Conservation (phyloP, 345 rosid species). For the Pugionium dolabratum region DNA sequence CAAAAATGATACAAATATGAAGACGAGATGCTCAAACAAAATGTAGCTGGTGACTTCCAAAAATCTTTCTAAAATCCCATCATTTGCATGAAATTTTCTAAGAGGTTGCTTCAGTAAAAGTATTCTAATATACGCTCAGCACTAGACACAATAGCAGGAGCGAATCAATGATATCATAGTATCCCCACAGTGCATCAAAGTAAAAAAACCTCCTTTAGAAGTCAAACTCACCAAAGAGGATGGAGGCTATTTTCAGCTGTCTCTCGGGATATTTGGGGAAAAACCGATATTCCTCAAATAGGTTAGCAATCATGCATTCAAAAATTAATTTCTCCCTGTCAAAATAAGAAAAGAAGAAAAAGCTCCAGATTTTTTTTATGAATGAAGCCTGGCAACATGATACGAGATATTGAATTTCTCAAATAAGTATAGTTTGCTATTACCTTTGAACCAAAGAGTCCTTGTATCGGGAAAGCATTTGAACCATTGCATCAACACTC, state of each 20-base stretch:
- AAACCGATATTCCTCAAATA: conserved; percentile 92
- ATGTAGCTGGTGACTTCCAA: conserved; percentile 2
- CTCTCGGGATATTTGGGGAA: conserved; percentile 97
- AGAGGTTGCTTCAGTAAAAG: background rate
- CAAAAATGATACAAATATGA: conserved; percentile 1
- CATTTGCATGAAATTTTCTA: conserved; percentile 2
- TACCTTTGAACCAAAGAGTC: conserved; percentile 81
- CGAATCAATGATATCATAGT: background rate
- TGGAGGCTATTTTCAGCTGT: conserved; percentile 88
- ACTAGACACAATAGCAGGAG: background rate
- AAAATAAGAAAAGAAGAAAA: conserved; percentile 15
- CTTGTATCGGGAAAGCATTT: conserved; percentile 89
- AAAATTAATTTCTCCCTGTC: conserved; percentile 86
- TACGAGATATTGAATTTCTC: background rate
- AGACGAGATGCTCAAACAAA: conserved; percentile 12
- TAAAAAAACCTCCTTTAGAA: background rate
- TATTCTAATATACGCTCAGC: background rate
- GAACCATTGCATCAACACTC: conserved; percentile 88
- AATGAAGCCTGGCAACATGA: conserved; percentile 13
- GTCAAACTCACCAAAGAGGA: conserved; percentile 78
- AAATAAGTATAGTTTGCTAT: conserved; percentile 14
- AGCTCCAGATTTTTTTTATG: background rate
- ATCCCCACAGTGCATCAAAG: conserved; percentile 6
- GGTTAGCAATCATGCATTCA: conserved; percentile 95
- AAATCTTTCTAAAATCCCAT: conserved; percentile 9